These are phyloP conservation scores for Galeopsis tetrahit DNA, from an alignment of 257 asterid species.

Conservation along the genomic window DNA sequence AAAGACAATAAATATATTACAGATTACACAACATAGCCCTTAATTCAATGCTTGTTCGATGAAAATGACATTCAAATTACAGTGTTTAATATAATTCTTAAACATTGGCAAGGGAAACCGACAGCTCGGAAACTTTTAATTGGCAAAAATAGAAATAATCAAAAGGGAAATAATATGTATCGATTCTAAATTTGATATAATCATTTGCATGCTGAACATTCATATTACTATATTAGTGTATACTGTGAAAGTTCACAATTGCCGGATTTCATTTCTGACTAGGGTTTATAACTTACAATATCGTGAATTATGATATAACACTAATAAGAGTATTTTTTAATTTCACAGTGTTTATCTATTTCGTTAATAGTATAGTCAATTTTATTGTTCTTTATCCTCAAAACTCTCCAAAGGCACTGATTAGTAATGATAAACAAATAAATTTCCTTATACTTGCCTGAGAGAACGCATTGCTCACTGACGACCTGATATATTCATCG, in stretches of 20 bases:
- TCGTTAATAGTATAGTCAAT: background rate
- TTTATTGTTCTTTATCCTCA: background rate
- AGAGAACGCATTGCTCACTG: slow-evolving; percentile 60
- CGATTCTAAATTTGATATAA: background rate
- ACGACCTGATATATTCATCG: slow-evolving; percentile 82
- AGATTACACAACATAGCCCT: slow-evolving; percentile 14
- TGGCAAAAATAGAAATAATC: background rate
- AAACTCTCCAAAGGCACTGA: background rate
- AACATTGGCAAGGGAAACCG: background rate
- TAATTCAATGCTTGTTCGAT: slow-evolving; percentile 5
- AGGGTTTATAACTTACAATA: background rate
- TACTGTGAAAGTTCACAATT: slow-evolving; percentile 9
- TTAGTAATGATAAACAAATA: background rate
- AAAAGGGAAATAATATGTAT: slow-evolving; percentile 1
- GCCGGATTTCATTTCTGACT: background rate
- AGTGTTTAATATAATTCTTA: slow-evolving; percentile 1
- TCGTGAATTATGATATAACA: background rate
- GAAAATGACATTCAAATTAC: slow-evolving; percentile 8
- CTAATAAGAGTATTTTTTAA: background rate
- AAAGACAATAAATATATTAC: background rate
- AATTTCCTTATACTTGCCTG: slow-evolving; percentile 67
- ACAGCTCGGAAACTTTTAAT: background rate
- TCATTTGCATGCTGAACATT: background rate
- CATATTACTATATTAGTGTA: slow-evolving; percentile 4
- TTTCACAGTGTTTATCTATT: background rate